Percentiles rank a stretch among this genome's conserved stretches.
Conservation (phyloP, 768 basidiomycete genomes). For the Lactarius hatsudake region DNA sequence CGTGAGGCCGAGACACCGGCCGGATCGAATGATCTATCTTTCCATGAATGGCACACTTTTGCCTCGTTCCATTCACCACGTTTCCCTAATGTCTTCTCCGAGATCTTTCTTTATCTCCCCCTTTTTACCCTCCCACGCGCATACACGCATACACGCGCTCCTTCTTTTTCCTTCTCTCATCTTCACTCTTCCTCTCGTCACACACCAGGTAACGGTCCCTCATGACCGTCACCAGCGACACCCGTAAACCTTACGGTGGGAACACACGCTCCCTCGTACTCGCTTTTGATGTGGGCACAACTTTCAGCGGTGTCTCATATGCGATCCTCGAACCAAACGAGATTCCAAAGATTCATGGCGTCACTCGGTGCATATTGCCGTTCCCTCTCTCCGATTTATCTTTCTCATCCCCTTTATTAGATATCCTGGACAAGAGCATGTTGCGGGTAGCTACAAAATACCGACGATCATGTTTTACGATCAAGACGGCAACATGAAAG, state of each 20-base stretch:
- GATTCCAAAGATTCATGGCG: constrained; percentile 76
- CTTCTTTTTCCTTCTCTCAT: constrained; percentile 1
- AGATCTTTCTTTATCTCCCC: constrained; percentile 3
- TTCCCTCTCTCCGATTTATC: neutral
- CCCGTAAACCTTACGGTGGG: constrained; percentile 73
- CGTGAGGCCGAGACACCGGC: neutral
- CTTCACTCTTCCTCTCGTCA: constrained; percentile 8
- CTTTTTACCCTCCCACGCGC: neutral
- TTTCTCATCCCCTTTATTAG: constrained; percentile 37
- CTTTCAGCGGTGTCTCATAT: constrained; percentile 81
- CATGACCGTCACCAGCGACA: constrained; percentile 57
- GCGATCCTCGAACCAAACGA: constrained; percentile 80
- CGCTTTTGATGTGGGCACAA: constrained; percentile 80
- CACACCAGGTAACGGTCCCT: constrained; percentile 24
- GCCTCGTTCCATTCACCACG: constrained; percentile 11
- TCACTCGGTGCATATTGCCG: constrained; percentile 57
- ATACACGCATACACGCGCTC: constrained; percentile 3
- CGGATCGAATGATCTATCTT: neutral
- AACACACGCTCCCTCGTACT: constrained; percentile 63
- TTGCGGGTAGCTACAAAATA: constrained; percentile 81
- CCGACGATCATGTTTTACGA: constrained; percentile 78
- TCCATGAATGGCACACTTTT: neutral
- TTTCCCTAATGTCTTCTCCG: neutral
- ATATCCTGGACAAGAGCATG: constrained; percentile 84
- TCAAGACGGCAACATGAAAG: constrained; percentile 58